Percentiles rank a stretch among this genome's conserved stretches.
phyloP scores from a whole-genome alignment of 805 yeast species.

The Kluyveromyces aestuarii region DNA sequence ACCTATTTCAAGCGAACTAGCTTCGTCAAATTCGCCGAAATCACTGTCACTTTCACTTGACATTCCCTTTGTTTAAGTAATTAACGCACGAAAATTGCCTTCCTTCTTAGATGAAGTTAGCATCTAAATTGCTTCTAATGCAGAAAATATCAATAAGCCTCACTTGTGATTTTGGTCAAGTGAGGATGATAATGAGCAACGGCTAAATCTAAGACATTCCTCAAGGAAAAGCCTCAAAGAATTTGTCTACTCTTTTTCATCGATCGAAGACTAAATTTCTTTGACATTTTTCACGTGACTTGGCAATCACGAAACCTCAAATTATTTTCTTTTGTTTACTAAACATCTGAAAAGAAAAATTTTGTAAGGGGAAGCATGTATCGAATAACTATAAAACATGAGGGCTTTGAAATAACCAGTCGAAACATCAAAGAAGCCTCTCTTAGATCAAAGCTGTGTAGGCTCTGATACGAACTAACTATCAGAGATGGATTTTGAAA shows the following conservation, averaged over 20 bases:
- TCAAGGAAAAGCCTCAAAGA: no score
- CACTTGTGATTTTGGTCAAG: no score
- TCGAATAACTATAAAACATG: not conserved
- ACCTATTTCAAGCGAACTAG: constrained; percentile 15
- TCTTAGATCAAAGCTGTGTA: not conserved
- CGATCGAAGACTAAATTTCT: not conserved
- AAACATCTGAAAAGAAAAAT: constrained; percentile 2
- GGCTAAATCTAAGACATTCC: not conserved
- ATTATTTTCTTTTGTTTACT: constrained; percentile 3
- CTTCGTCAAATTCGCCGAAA: constrained; percentile 30
- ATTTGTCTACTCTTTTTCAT: not conserved
- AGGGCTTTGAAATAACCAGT: not conserved
- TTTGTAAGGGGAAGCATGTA: not conserved
- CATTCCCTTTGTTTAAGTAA: not conserved
- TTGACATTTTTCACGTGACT: not conserved
- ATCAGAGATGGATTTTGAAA: constrained; percentile 14
- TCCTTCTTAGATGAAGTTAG: not conserved
- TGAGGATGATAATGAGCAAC: not conserved
- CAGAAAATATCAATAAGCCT: not conserved
- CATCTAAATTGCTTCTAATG: not conserved
- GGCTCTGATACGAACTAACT: not conserved
- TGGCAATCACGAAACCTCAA: not conserved
- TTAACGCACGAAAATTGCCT: not conserved
- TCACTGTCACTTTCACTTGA: constrained; percentile 20
- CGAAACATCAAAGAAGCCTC: not conserved